Conservation (phyloP, 306 rosid species). For the Lathyrus sativus region DNA sequence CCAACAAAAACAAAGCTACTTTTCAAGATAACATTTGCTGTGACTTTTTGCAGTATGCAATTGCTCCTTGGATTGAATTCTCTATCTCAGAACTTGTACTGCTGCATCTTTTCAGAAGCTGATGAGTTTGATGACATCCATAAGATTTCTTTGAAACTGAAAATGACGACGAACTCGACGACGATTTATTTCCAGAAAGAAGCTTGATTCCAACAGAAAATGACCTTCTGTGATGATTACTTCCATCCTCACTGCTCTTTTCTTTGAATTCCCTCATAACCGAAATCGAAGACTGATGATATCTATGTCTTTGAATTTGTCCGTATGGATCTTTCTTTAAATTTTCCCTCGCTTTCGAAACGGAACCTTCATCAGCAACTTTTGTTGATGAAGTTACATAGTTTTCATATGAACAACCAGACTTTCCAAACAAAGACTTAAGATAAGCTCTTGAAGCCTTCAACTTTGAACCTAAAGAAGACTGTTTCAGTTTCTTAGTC, state of each 20-base stretch:
- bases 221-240: constrained; percentile 68
- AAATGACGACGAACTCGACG: constrained; percentile 54
- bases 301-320: constrained; percentile 59
- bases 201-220: constrained; percentile 72
- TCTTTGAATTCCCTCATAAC: constrained; percentile 47
- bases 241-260: constrained; percentile 46
- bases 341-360: constrained; percentile 58
- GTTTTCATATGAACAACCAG: constrained; percentile 78
- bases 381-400: constrained; percentile 65
- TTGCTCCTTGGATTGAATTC: constrained; percentile 93
- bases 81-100: constrained; percentile 82
- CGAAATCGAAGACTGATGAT: constrained; percentile 44
- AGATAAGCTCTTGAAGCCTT: constrained; percentile 89
- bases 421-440: constrained; percentile 76
- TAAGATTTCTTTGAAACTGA: constrained; percentile 54
- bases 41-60: constrained; percentile 93
- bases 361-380: constrained; percentile 71
- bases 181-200: constrained; percentile 57
- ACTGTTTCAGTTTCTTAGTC: constrained; percentile 76
- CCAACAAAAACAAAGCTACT: constrained; percentile 23
- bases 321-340: constrained; percentile 63
- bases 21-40: constrained; percentile 46
- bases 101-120: constrained; percentile 72
- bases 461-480: constrained; percentile 72
- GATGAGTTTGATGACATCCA: constrained; percentile 46